Base-by-base conservation (phyloP, 805 yeast genomes). In the Sugiyamaella valdiviana region DNA sequence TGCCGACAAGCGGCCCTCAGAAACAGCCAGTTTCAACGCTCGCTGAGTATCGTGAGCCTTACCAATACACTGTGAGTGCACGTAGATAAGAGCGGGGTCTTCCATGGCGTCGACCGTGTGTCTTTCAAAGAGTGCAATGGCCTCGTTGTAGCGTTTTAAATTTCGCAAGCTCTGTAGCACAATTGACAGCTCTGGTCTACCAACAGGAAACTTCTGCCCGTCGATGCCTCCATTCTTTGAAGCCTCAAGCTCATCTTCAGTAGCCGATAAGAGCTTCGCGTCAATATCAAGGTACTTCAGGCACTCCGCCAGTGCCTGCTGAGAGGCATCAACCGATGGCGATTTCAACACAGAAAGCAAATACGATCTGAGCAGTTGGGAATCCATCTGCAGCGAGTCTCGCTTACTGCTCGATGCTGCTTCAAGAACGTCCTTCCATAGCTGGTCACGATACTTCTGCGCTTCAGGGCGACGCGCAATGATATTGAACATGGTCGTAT, bases 401-500 rank as follows among this genome's bases (percentile, higher is more conserved):
- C 32, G 32, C 10, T 26, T 26, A n/a, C n/a, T 10, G 3, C 14
- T 26, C 3, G 32, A 10, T 10, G 32, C 9, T 3, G 32, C 32
- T 10, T 26, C 32, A 26, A 26, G 32, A 12, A 26, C 32, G 14
- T 26, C 32, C 32, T 26, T 12, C 32, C 32, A 26, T 26, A 26
- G 14, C 32, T 26, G 32, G 32, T 26, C 32, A n/a, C 32, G 32
- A n/a, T 10, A 5, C 32, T 26, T 26, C 32, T 26, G 32, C n/a
- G n/a, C 32, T 6, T 26, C 32, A 26, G 32, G 32, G 14, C 32
- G 32, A 3, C 26, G 44, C 2, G 44, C 17, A 15, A 44, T 14
- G 6, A 39, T 39, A 26, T 40, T 51, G 9, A 51, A 39, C 37
- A 48, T 42, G n/a, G 48, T 48, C 14, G 49, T 44, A 19, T 47